phyloP scores from a whole-genome alignment of 805 yeast genomes.

The Schizosaccharomyces osmophilus region DNA sequence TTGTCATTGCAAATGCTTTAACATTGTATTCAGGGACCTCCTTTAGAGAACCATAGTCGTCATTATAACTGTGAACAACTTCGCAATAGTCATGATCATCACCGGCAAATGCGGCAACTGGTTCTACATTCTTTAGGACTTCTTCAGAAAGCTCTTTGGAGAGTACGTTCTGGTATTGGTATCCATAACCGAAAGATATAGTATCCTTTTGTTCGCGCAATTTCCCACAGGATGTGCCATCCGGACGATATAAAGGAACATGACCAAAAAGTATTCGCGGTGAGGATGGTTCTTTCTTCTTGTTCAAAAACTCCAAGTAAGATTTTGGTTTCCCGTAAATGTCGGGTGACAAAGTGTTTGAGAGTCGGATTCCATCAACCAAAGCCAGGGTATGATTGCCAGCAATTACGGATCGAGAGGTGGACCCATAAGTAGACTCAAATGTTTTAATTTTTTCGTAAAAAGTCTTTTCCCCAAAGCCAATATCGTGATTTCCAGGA shows the following conservation, averaged over 20 bases:
- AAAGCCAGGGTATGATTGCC: slow-evolving; percentile 55
- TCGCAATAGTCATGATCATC: slow-evolving; percentile 96
- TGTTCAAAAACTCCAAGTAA: slow-evolving; percentile 23
- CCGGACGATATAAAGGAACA: slow-evolving; percentile 63
- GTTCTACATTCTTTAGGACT: slow-evolving; percentile 34
- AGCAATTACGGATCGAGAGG: slow-evolving; percentile 26
- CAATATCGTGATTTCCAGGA: slow-evolving; percentile 95
- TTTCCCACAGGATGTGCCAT: slow-evolving; percentile 43
- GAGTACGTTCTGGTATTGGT: slow-evolving; percentile 78
- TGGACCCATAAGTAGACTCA: slow-evolving; percentile 44
- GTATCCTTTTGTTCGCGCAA: slow-evolving; percentile 38
- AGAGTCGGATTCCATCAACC: slow-evolving; percentile 62
- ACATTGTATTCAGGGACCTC: slow-evolving; percentile 45
- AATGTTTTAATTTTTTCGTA: slow-evolving; percentile 37
- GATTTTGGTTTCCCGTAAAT: slow-evolving; percentile 24
- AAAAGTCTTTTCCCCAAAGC: slow-evolving; percentile 56
- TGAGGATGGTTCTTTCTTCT: slow-evolving; percentile 3
- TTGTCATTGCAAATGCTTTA: slow-evolving; percentile 76
- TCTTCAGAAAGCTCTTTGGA: slow-evolving; percentile 33
- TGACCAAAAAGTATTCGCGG: slow-evolving; percentile 40
- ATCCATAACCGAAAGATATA: slow-evolving; percentile 52
- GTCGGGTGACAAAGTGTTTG: slow-evolving; percentile 27
- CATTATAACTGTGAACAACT: slow-evolving; percentile 25
- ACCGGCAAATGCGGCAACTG: slow-evolving; percentile 57
- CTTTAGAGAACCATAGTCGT: slow-evolving; percentile 5